Percentiles rank a stretch among this genome's conserved stretches.
These are phyloP conservation scores for Breviolum minutum DNA, from an alignment of 73 alveolate genomes.

Conservation along the genomic window DNA sequence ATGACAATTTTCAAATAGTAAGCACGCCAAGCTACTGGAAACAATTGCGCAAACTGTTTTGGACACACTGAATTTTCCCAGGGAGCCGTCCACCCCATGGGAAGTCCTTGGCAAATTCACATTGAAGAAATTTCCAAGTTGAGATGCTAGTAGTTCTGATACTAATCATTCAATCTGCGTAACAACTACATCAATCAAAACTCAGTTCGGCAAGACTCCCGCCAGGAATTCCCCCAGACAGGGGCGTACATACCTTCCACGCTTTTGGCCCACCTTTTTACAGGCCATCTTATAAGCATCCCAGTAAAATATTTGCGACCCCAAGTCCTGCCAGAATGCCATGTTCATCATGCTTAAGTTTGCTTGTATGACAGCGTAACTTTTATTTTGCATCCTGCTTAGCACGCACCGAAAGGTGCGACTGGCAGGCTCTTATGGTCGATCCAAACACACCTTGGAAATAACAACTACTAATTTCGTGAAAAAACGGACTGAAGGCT, in stretches of 20 bases:
- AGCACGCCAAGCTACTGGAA: not conserved
- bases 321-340: constrained; percentile 2
- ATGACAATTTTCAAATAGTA: not conserved
- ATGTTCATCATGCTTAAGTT: not conserved
- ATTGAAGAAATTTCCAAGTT: too few species aligned
- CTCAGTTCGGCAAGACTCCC: not conserved
- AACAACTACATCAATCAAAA: not conserved
- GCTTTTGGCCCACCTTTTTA: not conserved
- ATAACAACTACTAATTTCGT: too few species aligned
- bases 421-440: not conserved
- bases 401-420: not conserved
- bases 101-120: not conserved
- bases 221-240: not conserved
- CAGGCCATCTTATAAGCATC: not conserved
- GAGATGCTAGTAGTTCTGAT: too few species aligned
- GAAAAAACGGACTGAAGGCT: not conserved
- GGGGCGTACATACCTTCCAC: not conserved
- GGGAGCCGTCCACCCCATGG: constrained; percentile 6
- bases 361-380: not conserved
- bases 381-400: not conserved
- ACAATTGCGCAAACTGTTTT: not conserved
- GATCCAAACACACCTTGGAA: not conserved
- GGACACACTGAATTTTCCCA: not conserved
- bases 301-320: not conserved
- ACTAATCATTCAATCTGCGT: not conserved